Conservation (phyloP, 805 yeast genomes). For the Maudiozyma barnettii region DNA sequence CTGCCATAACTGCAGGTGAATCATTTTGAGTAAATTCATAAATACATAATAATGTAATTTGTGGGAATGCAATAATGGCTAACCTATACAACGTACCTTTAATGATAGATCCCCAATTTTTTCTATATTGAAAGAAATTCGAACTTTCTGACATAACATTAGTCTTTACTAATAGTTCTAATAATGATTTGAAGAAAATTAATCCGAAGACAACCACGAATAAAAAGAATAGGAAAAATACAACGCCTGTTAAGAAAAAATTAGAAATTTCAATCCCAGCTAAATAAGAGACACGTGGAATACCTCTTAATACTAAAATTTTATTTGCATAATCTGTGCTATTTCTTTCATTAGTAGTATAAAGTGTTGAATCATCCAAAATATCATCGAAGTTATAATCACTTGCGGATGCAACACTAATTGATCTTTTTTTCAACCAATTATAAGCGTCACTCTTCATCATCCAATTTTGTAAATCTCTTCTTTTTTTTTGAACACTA, state of each 20-base stretch:
- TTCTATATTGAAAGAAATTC: slow-evolving; percentile 67
- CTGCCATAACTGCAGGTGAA: slow-evolving; percentile 71
- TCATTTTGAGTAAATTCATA: slow-evolving; percentile 86
- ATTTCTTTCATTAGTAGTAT: slow-evolving; percentile 65
- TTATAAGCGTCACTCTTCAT: slow-evolving; percentile 15
- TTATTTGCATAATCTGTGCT: slow-evolving; percentile 47
- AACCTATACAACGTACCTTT: slow-evolving; percentile 86
- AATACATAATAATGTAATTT: slow-evolving; percentile 64
- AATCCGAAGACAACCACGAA: slow-evolving; percentile 49
- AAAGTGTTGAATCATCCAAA: slow-evolving; percentile 41
- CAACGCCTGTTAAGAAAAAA: slow-evolving; percentile 77
- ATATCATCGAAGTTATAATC: slow-evolving; percentile 41
- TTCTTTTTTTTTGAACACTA: slow-evolving; percentile 62
- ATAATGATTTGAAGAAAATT: slow-evolving; percentile 56
- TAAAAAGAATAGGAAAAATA: slow-evolving; percentile 70
- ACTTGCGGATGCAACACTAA: slow-evolving; percentile 25
- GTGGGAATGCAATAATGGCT: slow-evolving; percentile 79
- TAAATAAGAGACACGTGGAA: slow-evolving; percentile 79
- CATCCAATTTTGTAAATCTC: slow-evolving; percentile 5
- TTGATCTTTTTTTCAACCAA: slow-evolving; percentile 29
- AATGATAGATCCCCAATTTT: slow-evolving; percentile 72
- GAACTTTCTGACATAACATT: slow-evolving; percentile 46
- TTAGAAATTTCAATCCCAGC: slow-evolving; percentile 81
- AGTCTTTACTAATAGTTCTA: slow-evolving; percentile 53
- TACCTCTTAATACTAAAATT: slow-evolving; percentile 78